phyloP scores from a whole-genome alignment of 2,329 filamentous ascomycete genomes.

The Diplodia sapinea region DNA sequence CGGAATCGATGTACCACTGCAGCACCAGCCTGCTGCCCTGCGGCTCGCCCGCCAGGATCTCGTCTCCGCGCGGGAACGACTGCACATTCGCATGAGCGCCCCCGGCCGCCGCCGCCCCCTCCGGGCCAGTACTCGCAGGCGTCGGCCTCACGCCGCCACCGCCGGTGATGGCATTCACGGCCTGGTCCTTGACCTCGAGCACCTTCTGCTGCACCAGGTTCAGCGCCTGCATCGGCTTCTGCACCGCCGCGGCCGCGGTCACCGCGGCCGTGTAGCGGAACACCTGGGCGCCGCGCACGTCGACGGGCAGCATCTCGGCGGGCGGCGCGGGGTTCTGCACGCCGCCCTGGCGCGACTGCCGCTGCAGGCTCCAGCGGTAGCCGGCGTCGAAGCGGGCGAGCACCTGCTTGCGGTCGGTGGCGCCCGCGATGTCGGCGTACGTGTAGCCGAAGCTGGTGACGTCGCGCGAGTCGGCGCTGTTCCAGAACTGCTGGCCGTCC shows the following conservation, averaged over 20 bases:
- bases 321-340: not conserved
- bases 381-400: not conserved
- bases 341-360: not conserved
- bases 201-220: not conserved
- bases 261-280: not conserved
- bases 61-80: not conserved
- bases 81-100: not conserved
- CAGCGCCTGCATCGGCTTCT: too few relatives aligned
- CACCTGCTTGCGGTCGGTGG: not conserved
- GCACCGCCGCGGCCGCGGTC: too few relatives aligned
- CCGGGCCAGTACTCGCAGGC: too few relatives aligned
- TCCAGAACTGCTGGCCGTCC: not conserved
- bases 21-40: not conserved
- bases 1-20: not conserved
- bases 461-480: not conserved
- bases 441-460: not conserved
- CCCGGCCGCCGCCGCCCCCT: too few relatives aligned
- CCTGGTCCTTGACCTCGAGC: not conserved
- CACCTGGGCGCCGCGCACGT: not conserved
- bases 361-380: not conserved
- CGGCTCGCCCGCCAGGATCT: not conserved
- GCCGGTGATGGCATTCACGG: not conserved
- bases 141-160: too few relatives aligned
- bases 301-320: not conserved
- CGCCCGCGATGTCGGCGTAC: not conserved